These are phyloP conservation scores for Aleurites moluccanus DNA, from an alignment of 441 rosid genomes.

Conservation along the genomic window DNA sequence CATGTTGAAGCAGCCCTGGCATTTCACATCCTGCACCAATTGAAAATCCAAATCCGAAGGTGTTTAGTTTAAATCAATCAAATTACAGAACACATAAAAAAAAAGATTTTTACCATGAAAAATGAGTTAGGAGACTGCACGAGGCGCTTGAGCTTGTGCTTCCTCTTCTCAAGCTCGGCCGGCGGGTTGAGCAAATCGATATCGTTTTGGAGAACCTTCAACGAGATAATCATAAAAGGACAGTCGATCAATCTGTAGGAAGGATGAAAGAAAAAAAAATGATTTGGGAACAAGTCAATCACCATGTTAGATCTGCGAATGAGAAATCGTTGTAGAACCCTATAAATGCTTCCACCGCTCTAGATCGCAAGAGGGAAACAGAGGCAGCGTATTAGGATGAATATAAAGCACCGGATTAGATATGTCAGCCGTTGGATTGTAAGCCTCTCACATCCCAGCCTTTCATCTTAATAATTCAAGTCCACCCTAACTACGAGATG, in stretches of 20 bases:
- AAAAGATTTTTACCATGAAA: conserved; percentile 42
- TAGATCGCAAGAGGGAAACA: neutral
- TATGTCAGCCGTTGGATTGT: conserved; percentile 5
- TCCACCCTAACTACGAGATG: neutral
- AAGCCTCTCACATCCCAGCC: conserved; percentile 7
- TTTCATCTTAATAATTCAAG: neutral
- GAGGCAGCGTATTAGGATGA: neutral
- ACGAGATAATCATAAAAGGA: neutral
- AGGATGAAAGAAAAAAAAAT: neutral
- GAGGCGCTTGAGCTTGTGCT: conserved; percentile 58
- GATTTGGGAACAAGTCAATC: neutral
- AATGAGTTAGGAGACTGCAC: conserved; percentile 58
- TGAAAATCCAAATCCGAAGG: neutral
- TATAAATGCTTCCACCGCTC: neutral
- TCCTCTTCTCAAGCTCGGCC: conserved; percentile 57
- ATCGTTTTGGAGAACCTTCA: conserved; percentile 53
- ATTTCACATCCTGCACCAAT: conserved; percentile 51
- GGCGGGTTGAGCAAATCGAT: conserved; percentile 53
- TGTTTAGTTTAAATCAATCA: neutral
- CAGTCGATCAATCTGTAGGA: neutral
- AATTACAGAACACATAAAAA: neutral
- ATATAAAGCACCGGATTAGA: neutral
- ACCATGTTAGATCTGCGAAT: conserved; percentile 2
- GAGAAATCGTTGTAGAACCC: neutral
- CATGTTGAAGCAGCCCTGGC: conserved; percentile 73